These are phyloP conservation scores for Exophiala phaeomuriformis DNA, from an alignment of 2,329 filamentous ascomycete species.

Conservation along the genomic window DNA sequence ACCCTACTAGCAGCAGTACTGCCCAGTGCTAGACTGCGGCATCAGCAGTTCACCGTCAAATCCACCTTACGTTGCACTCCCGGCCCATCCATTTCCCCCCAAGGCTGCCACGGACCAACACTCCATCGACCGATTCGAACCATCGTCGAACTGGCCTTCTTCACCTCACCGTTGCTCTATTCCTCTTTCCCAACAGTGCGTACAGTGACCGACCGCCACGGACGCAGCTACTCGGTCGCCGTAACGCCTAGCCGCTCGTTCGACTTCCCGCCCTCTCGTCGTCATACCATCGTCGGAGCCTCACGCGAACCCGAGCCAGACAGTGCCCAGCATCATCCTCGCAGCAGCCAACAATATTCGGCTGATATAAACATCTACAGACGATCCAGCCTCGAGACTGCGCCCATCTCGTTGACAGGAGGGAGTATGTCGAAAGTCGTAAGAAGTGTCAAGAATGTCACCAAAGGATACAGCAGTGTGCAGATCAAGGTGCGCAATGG, in stretches of 20 bases:
- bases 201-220: constrained; percentile 23
- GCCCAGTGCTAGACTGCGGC: not conserved
- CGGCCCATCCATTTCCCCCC: constrained; percentile 4
- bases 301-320: constrained; percentile 21
- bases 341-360: constrained; percentile 6
- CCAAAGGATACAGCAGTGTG: constrained; percentile 92
- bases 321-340: constrained; percentile 2
- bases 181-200: constrained; percentile 19
- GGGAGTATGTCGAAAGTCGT: constrained; percentile 85
- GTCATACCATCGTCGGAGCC: constrained; percentile 20
- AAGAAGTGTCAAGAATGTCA: constrained; percentile 97
- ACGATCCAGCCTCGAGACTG: constrained; percentile 19
- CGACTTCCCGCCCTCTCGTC: constrained; percentile 15
- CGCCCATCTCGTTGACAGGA: constrained; percentile 16
- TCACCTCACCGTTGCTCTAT: constrained; percentile 24
- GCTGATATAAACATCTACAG: constrained; percentile 19
- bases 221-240: constrained; percentile 23
- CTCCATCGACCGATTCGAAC: constrained; percentile 4
- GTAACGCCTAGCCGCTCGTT: constrained; percentile 23
- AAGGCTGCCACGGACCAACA: constrained; percentile 10
- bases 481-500: constrained; percentile 99
- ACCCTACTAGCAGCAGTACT: too few species aligned
- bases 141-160: constrained; percentile 23
- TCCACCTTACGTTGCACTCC: constrained; percentile 15
- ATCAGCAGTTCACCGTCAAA: not conserved